Base-by-base conservation (phyloP, 176 grass and related monocot species). In the Melocanna baccifera region DNA sequence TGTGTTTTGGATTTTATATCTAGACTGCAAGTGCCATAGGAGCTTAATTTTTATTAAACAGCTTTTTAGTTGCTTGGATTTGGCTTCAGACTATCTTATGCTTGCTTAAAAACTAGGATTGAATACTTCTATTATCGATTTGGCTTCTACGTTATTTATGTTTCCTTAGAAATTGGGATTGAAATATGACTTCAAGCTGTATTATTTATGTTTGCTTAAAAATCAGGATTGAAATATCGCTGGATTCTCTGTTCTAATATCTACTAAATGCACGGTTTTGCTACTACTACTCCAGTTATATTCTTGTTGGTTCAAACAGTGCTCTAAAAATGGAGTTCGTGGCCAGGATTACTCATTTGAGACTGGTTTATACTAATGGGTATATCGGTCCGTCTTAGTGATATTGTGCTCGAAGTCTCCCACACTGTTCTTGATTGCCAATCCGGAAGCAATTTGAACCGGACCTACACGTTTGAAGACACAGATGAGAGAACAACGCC, bases 161-260 rank as follows among this genome's bases (percentile, higher is more conserved):
- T n/a, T n/a, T n/a, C n/a, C n/a, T n/a, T n/a, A n/a, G n/a, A n/a
- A n/a, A n/a, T n/a, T n/a, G n/a, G n/a, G n/a, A n/a, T n/a, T n/a
- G n/a, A n/a, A n/a, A n/a, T n/a, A n/a, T n/a, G n/a, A n/a, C n/a
- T 26, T 1, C 12, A 28, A 14, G 13, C 6, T 57, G 12, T 16
- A 7, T 56, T 22, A 22, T 11, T 77, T 61, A 23, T 77, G 22
- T 40, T 77, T 62, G n/a, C 3, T 77, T 77, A 19, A 77, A 59
- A 26, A 62, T 42, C 43, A 22, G 14, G 34, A 62, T 62, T 42
- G 55, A 58, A 28, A 18, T 41, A 42, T 62, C 13, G 18, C 36
- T 73, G 46, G 15, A 48, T 52, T 52, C 15, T 20, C 23, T 14
- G 12, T 48, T 85, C 87, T 62, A 90, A 6, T 53, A 19, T 53